Percentiles rank a stretch among this genome's conserved stretches.
Conservation (phyloP, 2,329 filamentous ascomycete species). For the Hypocrella siamensis region DNA sequence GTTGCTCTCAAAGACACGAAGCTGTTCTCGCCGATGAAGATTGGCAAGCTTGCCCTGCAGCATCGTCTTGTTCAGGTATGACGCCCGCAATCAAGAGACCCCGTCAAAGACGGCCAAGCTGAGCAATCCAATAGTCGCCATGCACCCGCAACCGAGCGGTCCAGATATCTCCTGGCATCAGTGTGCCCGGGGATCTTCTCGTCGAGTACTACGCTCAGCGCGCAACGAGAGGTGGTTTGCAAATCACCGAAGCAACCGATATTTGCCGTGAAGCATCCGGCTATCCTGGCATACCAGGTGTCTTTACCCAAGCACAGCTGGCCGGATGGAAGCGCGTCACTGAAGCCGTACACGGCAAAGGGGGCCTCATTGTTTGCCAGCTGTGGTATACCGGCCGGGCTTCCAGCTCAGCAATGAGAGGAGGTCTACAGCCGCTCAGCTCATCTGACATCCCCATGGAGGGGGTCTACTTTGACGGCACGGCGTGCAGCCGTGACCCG, state of each 20-base stretch:
- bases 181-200: conserved; percentile 12
- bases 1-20: conserved; percentile 12
- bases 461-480: conserved; percentile 6
- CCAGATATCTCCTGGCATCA: background rate
- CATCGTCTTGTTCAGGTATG: conserved; percentile 22
- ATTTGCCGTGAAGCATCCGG: conserved; percentile 22
- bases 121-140: background rate
- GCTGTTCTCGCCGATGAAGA: conserved; percentile 17
- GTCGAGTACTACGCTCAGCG: conserved; percentile 27
- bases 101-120: too few species aligned
- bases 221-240: conserved; percentile 22
- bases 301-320: conserved; percentile 38
- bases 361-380: conserved; percentile 45
- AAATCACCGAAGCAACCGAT: conserved; percentile 29
- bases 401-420: conserved; percentile 20
- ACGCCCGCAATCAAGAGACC: too few species aligned
- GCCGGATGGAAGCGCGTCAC: conserved; percentile 43
- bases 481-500: background rate
- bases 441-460: background rate
- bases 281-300: conserved; percentile 34
- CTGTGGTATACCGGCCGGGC: conserved; percentile 31
- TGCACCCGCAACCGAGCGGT: background rate
- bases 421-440: conserved; percentile 4
- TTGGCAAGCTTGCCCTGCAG: conserved; percentile 16
- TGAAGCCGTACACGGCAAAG: conserved; percentile 44